These are phyloP conservation scores for Yamadazyma triangularis DNA, from an alignment of 1,139 yeast genomes.

Conservation along the genomic window DNA sequence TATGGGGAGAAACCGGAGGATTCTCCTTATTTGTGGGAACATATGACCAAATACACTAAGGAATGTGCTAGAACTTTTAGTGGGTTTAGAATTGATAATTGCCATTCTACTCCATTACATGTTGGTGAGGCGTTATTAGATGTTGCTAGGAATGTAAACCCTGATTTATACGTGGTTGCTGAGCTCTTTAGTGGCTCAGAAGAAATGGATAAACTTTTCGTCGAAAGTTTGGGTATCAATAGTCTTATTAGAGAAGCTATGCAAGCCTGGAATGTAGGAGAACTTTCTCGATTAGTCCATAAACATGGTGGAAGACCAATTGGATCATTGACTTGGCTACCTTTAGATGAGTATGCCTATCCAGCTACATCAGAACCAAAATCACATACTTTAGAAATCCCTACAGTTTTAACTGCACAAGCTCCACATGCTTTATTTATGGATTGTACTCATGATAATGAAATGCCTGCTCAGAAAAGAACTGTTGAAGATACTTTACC, in stretches of 20 bases:
- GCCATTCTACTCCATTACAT: conserved; percentile 93
- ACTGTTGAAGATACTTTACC: conserved; percentile 93
- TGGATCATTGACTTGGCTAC: conserved; percentile 80
- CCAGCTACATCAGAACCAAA: conserved; percentile 47
- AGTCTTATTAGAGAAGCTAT: conserved; percentile 92
- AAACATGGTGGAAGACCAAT: conserved; percentile 94
- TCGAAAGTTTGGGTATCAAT: conserved; percentile 83
- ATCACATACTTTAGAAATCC: conserved; percentile 47
- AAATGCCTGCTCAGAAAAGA: conserved; percentile 81
- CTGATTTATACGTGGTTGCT: conserved; percentile 88
- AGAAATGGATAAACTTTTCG: conserved; percentile 82
- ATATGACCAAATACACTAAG: conserved; percentile 77
- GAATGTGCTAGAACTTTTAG: conserved; percentile 72
- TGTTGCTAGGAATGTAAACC: conserved; percentile 80
- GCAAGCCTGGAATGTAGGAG: conserved; percentile 92
- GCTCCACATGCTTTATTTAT: conserved; percentile 91
- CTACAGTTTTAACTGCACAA: conserved; percentile 57
- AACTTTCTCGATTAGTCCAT: conserved; percentile 81
- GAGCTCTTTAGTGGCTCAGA: conserved; percentile 93
- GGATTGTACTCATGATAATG: conserved; percentile 98
- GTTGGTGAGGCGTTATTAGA: conserved; percentile 89
- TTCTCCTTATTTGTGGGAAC: conserved; percentile 84
- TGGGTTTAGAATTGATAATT: conserved; percentile 92
- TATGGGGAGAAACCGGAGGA: conserved; percentile 76
- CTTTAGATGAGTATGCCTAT: conserved; percentile 66